Evolutionary conservation across 495 filamentous ascomycete species (phyloP), one percentile per base, ranked within the genome.

Genomic region (Penicillium bovifimosum): DNA sequence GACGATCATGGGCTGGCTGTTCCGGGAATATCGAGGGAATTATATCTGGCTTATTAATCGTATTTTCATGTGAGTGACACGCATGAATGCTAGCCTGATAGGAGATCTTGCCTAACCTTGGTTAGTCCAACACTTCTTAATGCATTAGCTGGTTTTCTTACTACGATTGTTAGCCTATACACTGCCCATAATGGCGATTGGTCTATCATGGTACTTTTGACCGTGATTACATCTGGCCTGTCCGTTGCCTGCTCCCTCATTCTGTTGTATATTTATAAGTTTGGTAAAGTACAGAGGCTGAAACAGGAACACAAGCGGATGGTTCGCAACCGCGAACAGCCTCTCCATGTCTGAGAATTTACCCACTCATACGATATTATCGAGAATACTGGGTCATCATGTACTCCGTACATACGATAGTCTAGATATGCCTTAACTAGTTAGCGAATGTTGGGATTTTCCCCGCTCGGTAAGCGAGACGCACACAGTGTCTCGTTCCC

Each of bases 81-180:
- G 1, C 11, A 46, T 38, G n/a, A 18, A 39, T 11, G n/a, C n/a
- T n/a, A n/a, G n/a, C n/a, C n/a, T n/a, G 5, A 40, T 29, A 18
- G 3, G 9, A 35, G 20, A 24, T 8, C 33, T 34, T 11, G 16
- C 9, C 36, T 47, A 34, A 39, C 20, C 1, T 41, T 17, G 5
- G 5, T 18, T 47, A 70, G 67, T 39, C 65, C 61, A 18, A 60
- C 54, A 13, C 45, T 61, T 16, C 53, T 80, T 45, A 78, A 79
- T 58, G 63, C 65, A 10, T 24, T 75, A 3, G 76, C 71, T n/a
- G 78, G 79, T 0, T 45, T 80, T 7, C 54, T 80, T 8, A 65
- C 66, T 11, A 77, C 77, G n/a, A 45, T 81, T 8, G 61, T 73
- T 11, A 74, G 66, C 59, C 68, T 82, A 8, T 81, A 80, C 52